Base-by-base conservation (phyloP, 2,329 filamentous ascomycete species). In the Lasiodiplodia sp. region DNA sequence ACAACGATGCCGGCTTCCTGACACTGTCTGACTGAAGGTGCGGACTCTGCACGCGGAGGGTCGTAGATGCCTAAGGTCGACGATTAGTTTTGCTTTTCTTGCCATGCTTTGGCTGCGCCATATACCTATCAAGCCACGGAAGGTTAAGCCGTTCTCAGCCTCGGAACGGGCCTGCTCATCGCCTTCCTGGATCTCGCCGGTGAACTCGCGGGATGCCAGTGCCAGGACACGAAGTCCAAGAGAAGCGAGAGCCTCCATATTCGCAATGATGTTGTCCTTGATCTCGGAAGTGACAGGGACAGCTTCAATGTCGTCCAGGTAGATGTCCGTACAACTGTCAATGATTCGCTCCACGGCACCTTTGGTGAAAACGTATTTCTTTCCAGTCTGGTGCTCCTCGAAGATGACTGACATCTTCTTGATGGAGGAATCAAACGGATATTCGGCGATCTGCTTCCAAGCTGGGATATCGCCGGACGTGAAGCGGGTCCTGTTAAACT, bases 331-430 rank as follows among this genome's bases (percentile, higher is more conserved):
- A 77, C 91, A 93, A 1, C 87, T 86, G 3, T 87, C 85, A 18
- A 93, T 81, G 37, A 93, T 85, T 51, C 90, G 85, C 75, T 93
- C 91, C 4, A 92, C 90, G 1, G 91, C 91, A 62, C 89, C 89
- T 75, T 90, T 90, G 68, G 87, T 88, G 72, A 89, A 89, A 57
- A 88, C 80, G 16, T 74, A 71, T 71, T 83, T 82, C 66, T 82
- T 78, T 28, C 79, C 76, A 1, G 75, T 76, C 8, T 79, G 75
- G 16, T 72, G 73, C 25, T 85, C 77, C 53, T 84, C 74, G 76
- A 90, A 91, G 66, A 92, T 88, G 47, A 92, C 90, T 0, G 90
- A 91, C 91, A 93, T 93, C 73, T 90, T 91, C 82, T 93, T 93
- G 71, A 92, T 86, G 68, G 87, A 87, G 0, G 90, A 92, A 74